Evolutionary conservation across 2,329 filamentous ascomycete genomes (phyloP).

Genomic region (Phialophora chinensis): DNA sequence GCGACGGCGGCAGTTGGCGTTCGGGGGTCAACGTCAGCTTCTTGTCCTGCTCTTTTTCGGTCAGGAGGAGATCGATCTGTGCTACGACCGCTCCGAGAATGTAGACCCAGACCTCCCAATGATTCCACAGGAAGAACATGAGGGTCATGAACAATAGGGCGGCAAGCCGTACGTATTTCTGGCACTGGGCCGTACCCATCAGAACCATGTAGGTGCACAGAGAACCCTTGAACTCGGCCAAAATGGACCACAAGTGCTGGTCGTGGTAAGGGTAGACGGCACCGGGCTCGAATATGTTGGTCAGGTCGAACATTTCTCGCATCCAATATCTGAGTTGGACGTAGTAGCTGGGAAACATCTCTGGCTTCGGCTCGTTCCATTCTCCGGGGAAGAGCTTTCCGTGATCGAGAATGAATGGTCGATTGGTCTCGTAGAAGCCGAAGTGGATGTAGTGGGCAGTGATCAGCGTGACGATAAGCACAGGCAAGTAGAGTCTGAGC

Average conservation of each 20-base stretch:
- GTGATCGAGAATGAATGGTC: conserved; percentile 30
- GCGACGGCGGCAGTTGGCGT: conserved; percentile 30
- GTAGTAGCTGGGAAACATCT: conserved; percentile 43
- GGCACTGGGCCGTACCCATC: conserved; percentile 49
- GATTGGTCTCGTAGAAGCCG: conserved; percentile 43
- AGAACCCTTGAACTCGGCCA: conserved; percentile 54
- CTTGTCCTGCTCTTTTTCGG: conserved; percentile 43
- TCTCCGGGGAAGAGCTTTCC: conserved; percentile 36
- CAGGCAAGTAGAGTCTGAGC: conserved; percentile 52
- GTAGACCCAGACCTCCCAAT: conserved; percentile 54
- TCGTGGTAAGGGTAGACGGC: conserved; percentile 48
- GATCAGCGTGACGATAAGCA: conserved; percentile 48
- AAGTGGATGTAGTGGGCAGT: conserved; percentile 51
- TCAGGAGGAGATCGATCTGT: conserved; percentile 49
- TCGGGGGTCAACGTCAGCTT: conserved; percentile 23
- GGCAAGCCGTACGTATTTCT: conserved; percentile 44
- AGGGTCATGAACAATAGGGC: conserved; percentile 45
- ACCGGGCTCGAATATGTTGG: conserved; percentile 33
- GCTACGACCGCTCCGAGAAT: conserved; percentile 52
- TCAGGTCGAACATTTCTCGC: conserved; percentile 38
- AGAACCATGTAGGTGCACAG: conserved; percentile 52
- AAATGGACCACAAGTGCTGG: conserved; percentile 56
- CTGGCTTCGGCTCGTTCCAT: conserved; percentile 49
- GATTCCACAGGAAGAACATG: conserved; percentile 52
- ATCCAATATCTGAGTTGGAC: conserved; percentile 50